phyloP scores from a whole-genome alignment of 164 flowering plant genomes.

The Pachysandra terminalis region DNA sequence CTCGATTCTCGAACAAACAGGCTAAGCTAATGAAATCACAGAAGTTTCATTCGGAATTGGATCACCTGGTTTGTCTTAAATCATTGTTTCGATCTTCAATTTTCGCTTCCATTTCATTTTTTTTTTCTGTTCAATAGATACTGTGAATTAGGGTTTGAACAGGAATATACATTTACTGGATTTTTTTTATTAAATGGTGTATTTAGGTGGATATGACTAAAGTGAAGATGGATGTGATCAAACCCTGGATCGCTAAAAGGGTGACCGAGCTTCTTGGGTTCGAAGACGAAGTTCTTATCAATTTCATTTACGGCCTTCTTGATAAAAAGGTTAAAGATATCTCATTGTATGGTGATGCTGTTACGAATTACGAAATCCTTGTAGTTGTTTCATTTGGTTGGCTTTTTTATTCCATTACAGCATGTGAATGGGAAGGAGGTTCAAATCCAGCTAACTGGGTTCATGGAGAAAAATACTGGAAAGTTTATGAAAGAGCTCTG shows the following conservation, averaged over 20 bases:
- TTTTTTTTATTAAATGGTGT: background rate
- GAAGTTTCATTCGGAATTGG: conserved; percentile 90
- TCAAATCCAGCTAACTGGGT: conserved; percentile 90
- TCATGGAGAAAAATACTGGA: conserved; percentile 96
- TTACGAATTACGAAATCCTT: no score
- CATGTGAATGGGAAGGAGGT: conserved; percentile 87
- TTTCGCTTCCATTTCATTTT: background rate
- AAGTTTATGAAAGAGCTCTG: conserved; percentile 99
- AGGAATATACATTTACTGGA: no score
- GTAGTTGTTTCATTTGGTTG: background rate
- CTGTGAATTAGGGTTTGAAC: background rate
- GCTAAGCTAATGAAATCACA: conserved; percentile 93
- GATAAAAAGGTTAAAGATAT: conserved; percentile 63
- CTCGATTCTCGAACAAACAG: conserved; percentile 97
- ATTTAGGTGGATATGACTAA: conserved; percentile 77
- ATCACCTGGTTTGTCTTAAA: conserved; percentile 61
- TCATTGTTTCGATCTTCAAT: background rate
- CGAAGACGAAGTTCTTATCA: conserved; percentile 92
- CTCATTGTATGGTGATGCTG: background rate
- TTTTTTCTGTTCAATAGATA: background rate
- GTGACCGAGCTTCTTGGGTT: conserved; percentile 95
- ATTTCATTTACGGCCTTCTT: conserved; percentile 79
- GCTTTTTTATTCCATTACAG: conserved; percentile 33
- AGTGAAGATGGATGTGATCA: conserved; percentile 89
- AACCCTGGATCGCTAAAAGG: conserved; percentile 86